These are phyloP conservation scores for Aspergillus leporis DNA, from an alignment of 495 filamentous ascomycete species.

Conservation along the genomic window DNA sequence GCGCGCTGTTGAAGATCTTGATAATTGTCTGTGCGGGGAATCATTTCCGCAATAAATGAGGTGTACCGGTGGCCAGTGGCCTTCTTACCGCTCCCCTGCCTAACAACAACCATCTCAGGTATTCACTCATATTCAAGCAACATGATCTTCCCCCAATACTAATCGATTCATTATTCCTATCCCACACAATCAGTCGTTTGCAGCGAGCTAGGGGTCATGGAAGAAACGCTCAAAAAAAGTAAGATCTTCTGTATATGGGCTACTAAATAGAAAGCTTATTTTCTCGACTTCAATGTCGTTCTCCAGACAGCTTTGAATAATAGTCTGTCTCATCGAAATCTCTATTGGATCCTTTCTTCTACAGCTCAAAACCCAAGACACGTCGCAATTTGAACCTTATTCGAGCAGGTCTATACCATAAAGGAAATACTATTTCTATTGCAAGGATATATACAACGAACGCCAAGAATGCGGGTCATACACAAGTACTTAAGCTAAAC, in stretches of 20 bases:
- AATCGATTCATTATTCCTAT: neutral
- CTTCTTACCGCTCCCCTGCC: neutral
- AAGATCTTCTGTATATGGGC: too few relatives aligned
- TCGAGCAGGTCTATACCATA: neutral
- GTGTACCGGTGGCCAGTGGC: neutral
- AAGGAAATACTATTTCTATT: slow-evolving; percentile 1
- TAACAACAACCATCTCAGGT: neutral
- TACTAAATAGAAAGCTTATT: too few relatives aligned
- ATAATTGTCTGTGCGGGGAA: slow-evolving; percentile 19
- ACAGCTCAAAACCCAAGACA: too few relatives aligned
- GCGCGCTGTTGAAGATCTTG: slow-evolving; percentile 3
- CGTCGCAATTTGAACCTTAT: neutral
- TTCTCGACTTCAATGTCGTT: too few relatives aligned
- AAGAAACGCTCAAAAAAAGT: too few relatives aligned
- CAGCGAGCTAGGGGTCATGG: too few relatives aligned
- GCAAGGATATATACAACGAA: slow-evolving; percentile 23
- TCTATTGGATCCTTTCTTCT: too few relatives aligned
- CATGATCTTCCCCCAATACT: neutral
- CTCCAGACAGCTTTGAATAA: too few relatives aligned
- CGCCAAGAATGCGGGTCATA: slow-evolving; percentile 36
- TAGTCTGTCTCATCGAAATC: too few relatives aligned
- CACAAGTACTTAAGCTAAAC: slow-evolving; percentile 23
- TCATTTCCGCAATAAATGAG: slow-evolving; percentile 4
- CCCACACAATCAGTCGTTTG: neutral
- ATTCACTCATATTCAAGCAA: neutral